These are phyloP conservation scores for Rhodosporidiobolus sp. DNA, from an alignment of 768 basidiomycete species.

Conservation along the genomic window DNA sequence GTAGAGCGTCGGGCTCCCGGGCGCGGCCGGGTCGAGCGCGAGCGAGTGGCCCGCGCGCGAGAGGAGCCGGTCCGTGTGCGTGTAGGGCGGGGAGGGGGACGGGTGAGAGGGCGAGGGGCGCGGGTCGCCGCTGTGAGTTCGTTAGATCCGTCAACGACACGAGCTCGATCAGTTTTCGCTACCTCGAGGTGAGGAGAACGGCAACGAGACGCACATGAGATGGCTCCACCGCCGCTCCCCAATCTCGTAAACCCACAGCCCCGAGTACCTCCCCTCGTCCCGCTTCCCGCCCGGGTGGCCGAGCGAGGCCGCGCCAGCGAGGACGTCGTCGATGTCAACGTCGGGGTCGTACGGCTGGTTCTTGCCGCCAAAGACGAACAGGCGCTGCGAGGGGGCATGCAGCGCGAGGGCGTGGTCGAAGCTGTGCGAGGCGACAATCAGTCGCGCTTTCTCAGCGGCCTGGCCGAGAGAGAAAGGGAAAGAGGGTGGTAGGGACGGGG, in stretches of 20 bases:
- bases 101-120: background rate
- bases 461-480: background rate
- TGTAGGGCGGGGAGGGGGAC: background rate
- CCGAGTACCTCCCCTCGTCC: conserved; percentile 8
- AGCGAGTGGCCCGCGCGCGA: conserved; percentile 42
- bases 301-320: too few relatives aligned
- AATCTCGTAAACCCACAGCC: conserved; percentile 34
- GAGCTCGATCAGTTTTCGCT: background rate
- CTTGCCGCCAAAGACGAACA: conserved; percentile 42
- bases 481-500: background rate
- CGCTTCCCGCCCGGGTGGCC: background rate
- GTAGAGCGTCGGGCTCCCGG: conserved; percentile 22
- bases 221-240: conserved; percentile 6
- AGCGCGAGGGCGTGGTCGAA: conserved; percentile 37
- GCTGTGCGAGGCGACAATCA: conserved; percentile 5
- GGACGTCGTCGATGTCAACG: background rate
- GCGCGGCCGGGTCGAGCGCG: conserved; percentile 19
- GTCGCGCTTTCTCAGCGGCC: background rate
- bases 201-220: conserved; percentile 27
- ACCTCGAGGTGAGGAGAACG: background rate
- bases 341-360: conserved; percentile 12
- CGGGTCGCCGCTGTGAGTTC: conserved; percentile 28
- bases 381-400: background rate
- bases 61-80: conserved; percentile 28
- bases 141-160: too few relatives aligned